Evolutionary conservation across 2,329 filamentous ascomycete species (phyloP).

Genomic region (Botrytis deweyae): DNA sequence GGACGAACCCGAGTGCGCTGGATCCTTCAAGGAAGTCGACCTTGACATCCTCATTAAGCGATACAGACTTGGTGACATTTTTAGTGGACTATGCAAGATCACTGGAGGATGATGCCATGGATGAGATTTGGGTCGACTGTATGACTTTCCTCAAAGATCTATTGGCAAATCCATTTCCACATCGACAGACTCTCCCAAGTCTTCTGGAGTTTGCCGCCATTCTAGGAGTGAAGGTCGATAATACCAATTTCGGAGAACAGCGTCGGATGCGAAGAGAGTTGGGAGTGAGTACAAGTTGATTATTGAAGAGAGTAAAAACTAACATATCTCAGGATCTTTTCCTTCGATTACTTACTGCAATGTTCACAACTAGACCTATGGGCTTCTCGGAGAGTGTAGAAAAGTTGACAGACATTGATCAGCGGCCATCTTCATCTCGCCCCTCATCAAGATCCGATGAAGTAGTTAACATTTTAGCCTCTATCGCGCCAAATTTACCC

Average conservation of each 20-base stretch:
- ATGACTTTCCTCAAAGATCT: conserved; percentile 87
- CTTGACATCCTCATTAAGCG: conserved; percentile 78
- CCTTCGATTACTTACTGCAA: conserved; percentile 81
- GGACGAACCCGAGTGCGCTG: conserved; percentile 79
- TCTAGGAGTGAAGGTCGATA: conserved; percentile 91
- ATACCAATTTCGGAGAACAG: conserved; percentile 96
- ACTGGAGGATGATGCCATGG: conserved; percentile 93
- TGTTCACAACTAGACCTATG: conserved; percentile 85
- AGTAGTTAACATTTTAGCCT: conserved; percentile 74
- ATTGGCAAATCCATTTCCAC: conserved; percentile 88
- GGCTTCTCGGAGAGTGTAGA: conserved; percentile 61
- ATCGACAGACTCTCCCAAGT: conserved; percentile 83
- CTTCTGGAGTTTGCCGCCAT: conserved; percentile 87
- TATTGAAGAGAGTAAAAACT: not conserved
- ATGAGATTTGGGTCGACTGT: conserved; percentile 97
- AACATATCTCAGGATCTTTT: conserved; percentile 70
- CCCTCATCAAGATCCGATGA: conserved; percentile 59
- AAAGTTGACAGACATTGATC: conserved; percentile 41
- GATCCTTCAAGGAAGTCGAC: conserved; percentile 82
- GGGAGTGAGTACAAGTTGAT: conserved; percentile 59
- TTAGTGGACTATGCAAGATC: conserved; percentile 86
- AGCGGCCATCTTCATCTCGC: conserved; percentile 28
- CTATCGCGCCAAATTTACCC: conserved; percentile 75
- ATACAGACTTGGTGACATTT: conserved; percentile 83
- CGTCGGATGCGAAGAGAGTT: conserved; percentile 87